Conservation (phyloP, 352 stramenopile genomes). For the Pythium phragmiticola region DNA sequence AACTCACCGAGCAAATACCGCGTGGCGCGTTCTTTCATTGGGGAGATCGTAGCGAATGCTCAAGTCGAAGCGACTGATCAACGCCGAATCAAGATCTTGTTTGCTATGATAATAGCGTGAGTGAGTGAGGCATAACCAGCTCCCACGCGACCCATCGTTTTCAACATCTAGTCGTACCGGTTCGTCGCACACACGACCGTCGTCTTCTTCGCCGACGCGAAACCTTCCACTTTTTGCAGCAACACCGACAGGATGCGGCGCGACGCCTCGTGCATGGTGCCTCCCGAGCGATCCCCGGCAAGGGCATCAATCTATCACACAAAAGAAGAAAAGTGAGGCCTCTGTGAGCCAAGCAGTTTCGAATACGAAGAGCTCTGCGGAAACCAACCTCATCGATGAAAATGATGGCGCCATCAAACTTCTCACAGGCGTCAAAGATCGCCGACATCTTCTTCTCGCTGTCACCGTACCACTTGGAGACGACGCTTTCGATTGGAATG, state of each 20-base stretch:
- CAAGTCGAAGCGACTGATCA: slow-evolving; percentile 93
- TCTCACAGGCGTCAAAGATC: slow-evolving; percentile 94
- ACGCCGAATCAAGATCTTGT: slow-evolving; percentile 89
- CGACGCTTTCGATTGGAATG: slow-evolving; percentile 92
- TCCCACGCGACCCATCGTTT: not conserved
- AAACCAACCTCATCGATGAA: slow-evolving; percentile 91
- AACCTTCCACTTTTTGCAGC: slow-evolving; percentile 92
- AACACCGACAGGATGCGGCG: slow-evolving; percentile 90
- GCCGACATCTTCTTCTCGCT: slow-evolving; percentile 93
- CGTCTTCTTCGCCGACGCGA: slow-evolving; percentile 91
- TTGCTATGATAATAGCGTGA: slow-evolving; percentile 53
- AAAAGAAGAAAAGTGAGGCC: too few species aligned
- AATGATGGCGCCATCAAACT: slow-evolving; percentile 91
- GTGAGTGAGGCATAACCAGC: not conserved
- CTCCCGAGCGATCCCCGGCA: slow-evolving; percentile 82
- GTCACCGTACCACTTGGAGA: slow-evolving; percentile 95
- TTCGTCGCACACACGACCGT: slow-evolving; percentile 93
- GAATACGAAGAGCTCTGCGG: too few species aligned
- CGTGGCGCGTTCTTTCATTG: slow-evolving; percentile 72
- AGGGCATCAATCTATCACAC: slow-evolving; percentile 83
- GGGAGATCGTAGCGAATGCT: slow-evolving; percentile 92
- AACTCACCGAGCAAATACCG: slow-evolving; percentile 85
- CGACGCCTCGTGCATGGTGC: slow-evolving; percentile 92
- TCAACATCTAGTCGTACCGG: slow-evolving; percentile 31
- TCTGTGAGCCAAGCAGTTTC: not conserved